Conservation (phyloP, 768 basidiomycete species). For the Panaeolus cyanescens region DNA sequence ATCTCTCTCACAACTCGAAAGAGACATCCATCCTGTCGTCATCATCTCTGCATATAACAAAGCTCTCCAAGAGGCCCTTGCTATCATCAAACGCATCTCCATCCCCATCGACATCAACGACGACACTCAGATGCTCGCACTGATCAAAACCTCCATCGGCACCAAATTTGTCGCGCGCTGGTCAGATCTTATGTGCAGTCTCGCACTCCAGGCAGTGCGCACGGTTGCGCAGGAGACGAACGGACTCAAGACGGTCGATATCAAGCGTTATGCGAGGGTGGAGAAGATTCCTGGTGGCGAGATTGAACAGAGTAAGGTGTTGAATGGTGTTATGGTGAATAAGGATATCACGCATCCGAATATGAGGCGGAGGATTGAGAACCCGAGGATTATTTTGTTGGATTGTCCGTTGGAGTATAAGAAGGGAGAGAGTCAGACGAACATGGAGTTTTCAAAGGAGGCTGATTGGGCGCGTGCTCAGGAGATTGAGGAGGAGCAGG, state of each 20-base stretch:
- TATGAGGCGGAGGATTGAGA: conserved; percentile 89
- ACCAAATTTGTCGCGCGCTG: conserved; percentile 97
- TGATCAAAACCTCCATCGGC: conserved; percentile 98
- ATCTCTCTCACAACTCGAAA: conserved; percentile 89
- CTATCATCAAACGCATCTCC: conserved; percentile 86
- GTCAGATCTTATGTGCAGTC: conserved; percentile 96
- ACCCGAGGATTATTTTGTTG: conserved; percentile 85
- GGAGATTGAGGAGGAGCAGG: conserved; percentile 96
- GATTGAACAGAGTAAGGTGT: conserved; percentile 88
- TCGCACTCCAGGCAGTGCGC: conserved; percentile 91
- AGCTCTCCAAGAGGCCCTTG: conserved; percentile 89
- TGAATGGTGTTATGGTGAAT: conserved; percentile 95
- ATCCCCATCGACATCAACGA: conserved; percentile 84
- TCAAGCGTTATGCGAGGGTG: conserved; percentile 96
- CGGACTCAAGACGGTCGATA: conserved; percentile 87
- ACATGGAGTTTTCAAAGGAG: conserved; percentile 97
- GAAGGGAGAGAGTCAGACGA: conserved; percentile 98
- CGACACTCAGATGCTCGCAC: conserved; percentile 90
- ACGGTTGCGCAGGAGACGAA: conserved; percentile 81
- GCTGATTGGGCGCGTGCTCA: conserved; percentile 90
- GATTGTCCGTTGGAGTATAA: conserved; percentile 99
- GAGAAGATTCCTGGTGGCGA: conserved; percentile 98
- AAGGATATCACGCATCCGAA: conserved; percentile 98
- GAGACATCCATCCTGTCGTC: conserved; percentile 97
- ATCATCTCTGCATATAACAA: conserved; percentile 99